Percentiles rank a stretch among this genome's conserved stretches.
phyloP scores from a whole-genome alignment of 2,329 filamentous ascomycete genomes.

The Sphaerulina populicola region DNA sequence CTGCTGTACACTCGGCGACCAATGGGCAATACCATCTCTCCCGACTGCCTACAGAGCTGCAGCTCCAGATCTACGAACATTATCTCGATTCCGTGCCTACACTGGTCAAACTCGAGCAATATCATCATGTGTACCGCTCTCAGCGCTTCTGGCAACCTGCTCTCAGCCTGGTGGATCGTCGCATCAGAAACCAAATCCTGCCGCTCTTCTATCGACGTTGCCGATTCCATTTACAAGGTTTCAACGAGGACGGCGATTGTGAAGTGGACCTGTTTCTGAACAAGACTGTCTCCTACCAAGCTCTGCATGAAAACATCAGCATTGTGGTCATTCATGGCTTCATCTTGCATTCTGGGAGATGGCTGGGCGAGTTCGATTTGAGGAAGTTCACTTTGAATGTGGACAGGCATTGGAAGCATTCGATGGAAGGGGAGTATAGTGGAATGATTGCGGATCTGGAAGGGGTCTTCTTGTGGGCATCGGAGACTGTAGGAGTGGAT shows the following conservation, averaged over 20 bases:
- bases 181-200: constrained; percentile 5
- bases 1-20: too few species aligned
- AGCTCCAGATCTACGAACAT: constrained; percentile 5
- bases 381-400: constrained; percentile 8
- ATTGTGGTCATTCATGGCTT: constrained; percentile 14
- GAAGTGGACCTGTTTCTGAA: constrained; percentile 10
- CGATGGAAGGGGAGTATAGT: constrained; percentile 14
- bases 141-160: constrained; percentile 8
- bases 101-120: constrained; percentile 13
- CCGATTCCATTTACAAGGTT: constrained; percentile 12
- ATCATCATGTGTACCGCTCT: constrained; percentile 6
- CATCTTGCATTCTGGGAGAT: constrained; percentile 9
- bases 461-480: constrained; percentile 5
- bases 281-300: constrained; percentile 8
- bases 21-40: constrained; percentile 3
- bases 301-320: constrained; percentile 11
- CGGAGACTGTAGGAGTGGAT: background rate
- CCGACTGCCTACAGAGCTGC: constrained; percentile 9
- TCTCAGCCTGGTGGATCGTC: background rate
- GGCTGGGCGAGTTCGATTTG: constrained; percentile 13
- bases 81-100: constrained; percentile 12
- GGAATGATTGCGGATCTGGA: constrained; percentile 12
- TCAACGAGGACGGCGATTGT: constrained; percentile 13
- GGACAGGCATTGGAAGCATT: constrained; percentile 13
- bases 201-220: constrained; percentile 13